These are phyloP conservation scores for Tolypocladium inflatum DNA, from an alignment of 2,329 filamentous ascomycete species.

Conservation along the genomic window DNA sequence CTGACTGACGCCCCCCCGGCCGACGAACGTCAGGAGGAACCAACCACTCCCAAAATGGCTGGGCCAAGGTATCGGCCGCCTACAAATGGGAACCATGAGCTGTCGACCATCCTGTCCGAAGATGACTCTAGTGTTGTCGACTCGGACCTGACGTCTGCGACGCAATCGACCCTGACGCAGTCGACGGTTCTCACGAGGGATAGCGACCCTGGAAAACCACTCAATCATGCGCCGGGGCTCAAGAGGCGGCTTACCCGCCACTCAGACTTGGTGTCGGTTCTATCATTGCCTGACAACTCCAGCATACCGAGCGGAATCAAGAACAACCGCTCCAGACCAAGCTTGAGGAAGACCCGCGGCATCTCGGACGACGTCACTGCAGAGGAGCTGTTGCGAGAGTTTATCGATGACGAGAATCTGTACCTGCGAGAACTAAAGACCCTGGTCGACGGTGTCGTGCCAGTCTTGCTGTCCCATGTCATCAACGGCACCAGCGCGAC, in stretches of 20 bases:
- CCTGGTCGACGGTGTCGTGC: conserved; percentile 88
- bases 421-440: conserved; percentile 90
- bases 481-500: conserved; percentile 59
- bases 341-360: conserved; percentile 64
- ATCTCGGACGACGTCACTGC: conserved; percentile 59
- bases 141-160: conserved; percentile 41
- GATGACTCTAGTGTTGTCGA: conserved; percentile 33
- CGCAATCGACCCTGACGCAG: conserved; percentile 42
- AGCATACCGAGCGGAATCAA: conserved; percentile 49
- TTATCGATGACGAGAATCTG: conserved; percentile 73
- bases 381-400: conserved; percentile 67
- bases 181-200: conserved; percentile 39
- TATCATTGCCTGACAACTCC: conserved; percentile 60
- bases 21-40: background rate
- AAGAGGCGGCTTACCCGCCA: conserved; percentile 80
- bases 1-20: background rate
- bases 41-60: conserved; percentile 13
- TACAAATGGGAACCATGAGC: conserved; percentile 43
- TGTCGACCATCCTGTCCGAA: conserved; percentile 49
- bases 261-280: conserved; percentile 85
- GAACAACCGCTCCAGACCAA: conserved; percentile 68
- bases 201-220: conserved; percentile 26
- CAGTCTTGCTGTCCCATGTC: conserved; percentile 79
- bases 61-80: conserved; percentile 33
- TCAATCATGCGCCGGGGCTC: conserved; percentile 42